Evolutionary conservation across 1,284 basidiomycete genomes (phyloP).

Genomic region (Ceratobasidium papillatum): DNA sequence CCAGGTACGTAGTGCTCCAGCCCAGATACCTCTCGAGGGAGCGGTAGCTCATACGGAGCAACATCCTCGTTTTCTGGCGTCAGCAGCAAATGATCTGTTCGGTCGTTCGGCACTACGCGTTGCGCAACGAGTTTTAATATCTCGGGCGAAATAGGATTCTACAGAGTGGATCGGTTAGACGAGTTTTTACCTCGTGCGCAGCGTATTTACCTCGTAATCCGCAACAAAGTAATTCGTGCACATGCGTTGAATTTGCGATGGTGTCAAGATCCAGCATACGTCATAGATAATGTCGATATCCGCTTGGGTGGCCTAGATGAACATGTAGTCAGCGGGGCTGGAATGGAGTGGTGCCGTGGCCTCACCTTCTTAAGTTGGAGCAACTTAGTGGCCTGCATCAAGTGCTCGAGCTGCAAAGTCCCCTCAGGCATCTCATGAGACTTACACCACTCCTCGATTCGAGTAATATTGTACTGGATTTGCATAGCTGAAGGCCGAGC

Average conservation of each 20-base stretch:
- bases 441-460: slow-evolving; percentile 98
- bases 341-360: slow-evolving; percentile 43
- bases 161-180: slow-evolving; percentile 38
- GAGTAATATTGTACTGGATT: slow-evolving; percentile 98
- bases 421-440: slow-evolving; percentile 99
- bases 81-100: slow-evolving; percentile 92
- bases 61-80: slow-evolving; percentile 96
- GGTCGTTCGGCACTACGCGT: slow-evolving; percentile 91
- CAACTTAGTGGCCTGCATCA: slow-evolving; percentile 99
- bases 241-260: slow-evolving; percentile 99
- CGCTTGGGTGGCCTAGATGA: slow-evolving; percentile 77
- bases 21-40: slow-evolving; percentile 87
- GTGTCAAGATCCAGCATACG: slow-evolving; percentile 99
- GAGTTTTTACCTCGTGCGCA: not conserved
- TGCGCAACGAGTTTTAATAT: slow-evolving; percentile 96
- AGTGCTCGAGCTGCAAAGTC: slow-evolving; percentile 94
- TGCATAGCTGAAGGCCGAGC: slow-evolving; percentile 80
- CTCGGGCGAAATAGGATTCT: slow-evolving; percentile 96
- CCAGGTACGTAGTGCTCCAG: slow-evolving; percentile 89
- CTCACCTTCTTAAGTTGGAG: slow-evolving; percentile 96
- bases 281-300: slow-evolving; percentile 99
- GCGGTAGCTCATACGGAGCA: slow-evolving; percentile 86
- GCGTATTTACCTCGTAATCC: slow-evolving; percentile 84
- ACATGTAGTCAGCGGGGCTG: not conserved
- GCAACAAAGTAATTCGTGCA: slow-evolving; percentile 99